Conservation (phyloP, 148 eudicot genomes). For the Polygonum aviculare region DNA sequence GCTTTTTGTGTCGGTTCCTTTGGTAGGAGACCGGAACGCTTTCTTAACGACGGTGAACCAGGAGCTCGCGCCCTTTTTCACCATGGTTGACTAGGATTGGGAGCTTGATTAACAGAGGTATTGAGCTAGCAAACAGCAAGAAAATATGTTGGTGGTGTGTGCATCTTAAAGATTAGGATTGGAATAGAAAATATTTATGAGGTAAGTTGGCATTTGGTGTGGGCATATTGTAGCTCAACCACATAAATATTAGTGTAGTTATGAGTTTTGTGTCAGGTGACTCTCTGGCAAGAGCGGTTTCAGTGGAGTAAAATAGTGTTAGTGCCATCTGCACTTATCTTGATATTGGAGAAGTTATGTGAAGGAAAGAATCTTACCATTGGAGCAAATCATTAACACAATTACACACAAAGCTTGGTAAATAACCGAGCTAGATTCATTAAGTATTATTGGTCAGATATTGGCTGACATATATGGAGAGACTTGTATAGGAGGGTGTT, state of each 20-base stretch:
- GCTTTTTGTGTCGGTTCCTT: conserved; percentile 13
- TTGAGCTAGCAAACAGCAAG: neutral
- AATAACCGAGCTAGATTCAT: neutral
- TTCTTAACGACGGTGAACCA: conserved; percentile 45
- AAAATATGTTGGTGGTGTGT: neutral
- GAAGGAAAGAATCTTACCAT: neutral
- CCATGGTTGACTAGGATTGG: conserved; percentile 12
- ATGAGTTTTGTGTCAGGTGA: conserved; percentile 8
- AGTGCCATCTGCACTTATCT: neutral
- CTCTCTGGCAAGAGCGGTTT: conserved; percentile 3
- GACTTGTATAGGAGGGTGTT: too few relatives aligned
- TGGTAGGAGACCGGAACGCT: conserved; percentile 39
- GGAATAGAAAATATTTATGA: neutral
- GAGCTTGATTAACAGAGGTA: neutral
- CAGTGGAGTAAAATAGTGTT: neutral
- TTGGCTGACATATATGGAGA: too few relatives aligned
- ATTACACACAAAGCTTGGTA: neutral
- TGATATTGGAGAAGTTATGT: neutral
- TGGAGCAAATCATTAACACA: neutral
- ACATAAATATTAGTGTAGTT: conserved; percentile 1
- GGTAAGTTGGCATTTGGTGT: conserved; percentile 5
- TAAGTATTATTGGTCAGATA: too few relatives aligned
- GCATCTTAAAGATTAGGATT: neutral
- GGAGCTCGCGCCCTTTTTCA: conserved; percentile 21
- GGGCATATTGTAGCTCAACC: conserved; percentile 4